Base-by-base conservation (phyloP, 23 red algal genomes). In the Pyropia haitanensis region DNA sequence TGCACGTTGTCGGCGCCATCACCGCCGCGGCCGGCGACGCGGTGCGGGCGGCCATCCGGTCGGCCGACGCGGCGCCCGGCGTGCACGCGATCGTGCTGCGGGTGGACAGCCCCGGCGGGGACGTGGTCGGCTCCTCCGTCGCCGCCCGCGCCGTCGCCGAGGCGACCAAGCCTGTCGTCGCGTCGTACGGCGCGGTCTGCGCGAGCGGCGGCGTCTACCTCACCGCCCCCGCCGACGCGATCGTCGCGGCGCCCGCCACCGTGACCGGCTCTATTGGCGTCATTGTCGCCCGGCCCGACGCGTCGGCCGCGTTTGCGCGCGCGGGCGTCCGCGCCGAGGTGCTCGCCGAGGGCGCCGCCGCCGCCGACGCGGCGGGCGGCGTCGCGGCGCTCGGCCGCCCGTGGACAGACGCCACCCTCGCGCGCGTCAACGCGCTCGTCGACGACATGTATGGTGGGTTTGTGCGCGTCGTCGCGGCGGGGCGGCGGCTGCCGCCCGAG, bases 261-360 rank as follows among this genome's bases (percentile, higher is more conserved):
- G 77, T 98, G 24, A 98, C 94, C 7, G 94, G 94, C 58, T 90
- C 84, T 14, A 91, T 90, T 65, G 94, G 94, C 19, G 85, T 98
- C 28, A 85, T 98, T 18, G 78, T 81, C 4, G 67, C 78, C 19
- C 64, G 68, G 18, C 80, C 78, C 49, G 81, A 79, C 53, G 50
- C 85, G 27, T 28, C 73, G 12, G 63, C 79, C 23, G 68, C 91
- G 14, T 98, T 91, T 67, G 74, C 91, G 20, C 80, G 67, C n/a
- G 22, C 91, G 16, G 94, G 94, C 51, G 83, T 98, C 63, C 80
- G 77, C 24, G 63, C 71, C 0, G 90, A 95, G 33, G 62, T 70
- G 10, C 56, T 83, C 12, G 71, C 61, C 2, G 80, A 89, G 63
- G 79, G 64, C 27, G 56, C 72, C 50, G 67, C 65, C 49, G 66